Base-by-base conservation (phyloP, 768 basidiomycete species). In the Lyophyllum semitale region DNA sequence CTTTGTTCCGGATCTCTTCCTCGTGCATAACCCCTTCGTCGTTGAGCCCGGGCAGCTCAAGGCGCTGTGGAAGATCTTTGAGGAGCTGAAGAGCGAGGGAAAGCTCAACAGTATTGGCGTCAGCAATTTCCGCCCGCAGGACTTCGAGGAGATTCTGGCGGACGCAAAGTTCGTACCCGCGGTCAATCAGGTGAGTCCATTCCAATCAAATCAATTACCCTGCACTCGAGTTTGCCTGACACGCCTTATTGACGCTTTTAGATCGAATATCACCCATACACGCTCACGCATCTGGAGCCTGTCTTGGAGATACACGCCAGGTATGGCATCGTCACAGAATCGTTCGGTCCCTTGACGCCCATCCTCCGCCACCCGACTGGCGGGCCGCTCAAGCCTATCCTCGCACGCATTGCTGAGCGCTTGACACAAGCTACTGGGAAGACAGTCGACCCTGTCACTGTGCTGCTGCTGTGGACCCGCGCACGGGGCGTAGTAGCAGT, bases 11-110 rank as follows among this genome's bases (percentile, higher is more conserved):
- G 80, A 85, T 59, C 66, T 83, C 33, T 85, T 77, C 67, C 71
- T 87, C 50, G 66, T 88, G 35, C 85, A 87, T 62, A 67, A 61
- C 33, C 65, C 78, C 1, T 68, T 54, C 53, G 63, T 74, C 42
- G 69, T 63, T 0, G 55, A 57, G 6, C 61, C 60, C 0, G 68
- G 70, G 20, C 45, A 69, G 3, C 51, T 62, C 48, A 54, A 73
- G 64, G 59, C 61, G 29, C 60, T 78, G 29, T 85, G 84, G 84
- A 75, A 73, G 48, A 73, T 74, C 15, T 70, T 86, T 64, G 83
- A 85, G 57, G 76, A 77, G 27, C 67, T 79, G 47, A 78, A 81
- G 63, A 63, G 63, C 23, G 73, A 71, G 32, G 72, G 72, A 13
- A 69, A 71, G 49, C 64, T 74, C 20, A 71, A 72, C 55, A 75